Evolutionary conservation across 257 asterid species (phyloP), one percentile per base, ranked within the genome.

Genomic region (Primulina eburnea): DNA sequence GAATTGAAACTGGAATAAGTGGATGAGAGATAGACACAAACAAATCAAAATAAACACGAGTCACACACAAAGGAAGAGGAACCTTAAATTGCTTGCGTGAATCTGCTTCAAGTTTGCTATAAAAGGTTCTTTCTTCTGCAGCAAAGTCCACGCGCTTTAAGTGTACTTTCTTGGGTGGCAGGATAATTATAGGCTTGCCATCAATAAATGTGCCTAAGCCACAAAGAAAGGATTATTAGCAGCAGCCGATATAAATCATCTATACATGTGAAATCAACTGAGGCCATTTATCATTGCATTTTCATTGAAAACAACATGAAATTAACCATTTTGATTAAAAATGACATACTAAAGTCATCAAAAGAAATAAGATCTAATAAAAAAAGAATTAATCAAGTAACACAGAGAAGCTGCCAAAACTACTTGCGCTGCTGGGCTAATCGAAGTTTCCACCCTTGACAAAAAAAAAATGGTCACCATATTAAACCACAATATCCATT

Each of bases 81-180:
- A 93, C 99, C 99, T 94, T 91, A 78, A 94, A 94, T 68, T 89
- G 97, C 53, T 84, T 81, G 62, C 89, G 90, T 16, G 99, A 91
- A 73, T 89, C 95, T 53, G 86, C 77, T 80, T 91, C 97, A 75
- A 94, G 90, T 76, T 78, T 81, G 74, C 77, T 80, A 71, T 94
- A 94, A 78, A 91, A 94, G 26, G 84, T 75, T 56, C 96, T 82
- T 79, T 94, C 99, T 78, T 89, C 95, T 21, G 76, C 14, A 71
- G 99, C 81, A 82, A 94, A 94, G 2, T 85, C 90, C 78, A 89
- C 96, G 88, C 75, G 84, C 64, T 73, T 71, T 82, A 94, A 78
- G 64, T 80, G 73, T 69, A 84, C 82, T 73, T 73, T 84, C 78
- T 94, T 94, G 26, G 97, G 95, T 60, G 99, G 99, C 62, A 94